Evolutionary conservation across 2,329 filamentous ascomycete genomes (phyloP), one percentile per base, ranked within the genome.

Genomic region (Botrytis elliptica): DNA sequence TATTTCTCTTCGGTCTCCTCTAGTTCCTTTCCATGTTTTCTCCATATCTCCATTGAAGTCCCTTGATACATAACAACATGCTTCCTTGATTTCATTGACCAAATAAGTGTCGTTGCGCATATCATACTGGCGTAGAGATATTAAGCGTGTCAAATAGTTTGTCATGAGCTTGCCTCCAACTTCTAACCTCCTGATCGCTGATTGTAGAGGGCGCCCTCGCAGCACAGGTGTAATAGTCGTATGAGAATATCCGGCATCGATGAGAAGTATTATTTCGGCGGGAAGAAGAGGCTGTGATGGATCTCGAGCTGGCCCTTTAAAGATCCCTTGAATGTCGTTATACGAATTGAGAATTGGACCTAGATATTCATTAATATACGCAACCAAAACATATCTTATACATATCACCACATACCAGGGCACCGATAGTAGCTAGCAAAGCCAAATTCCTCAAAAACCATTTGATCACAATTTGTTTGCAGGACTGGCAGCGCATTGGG

Each of bases 371-470:
- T 70, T 76, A 59, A 70, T 77, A 60, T 42, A 40, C 29, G 5
- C 33, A 62, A n/a, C 22, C 49, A 70, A n/a, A 64, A 44, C 22
- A 70, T 25, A 22, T 46, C 22, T 68, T 29, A 49, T 44, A 71
- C 74, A 29, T 8, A 57, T 18, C 14, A 18, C 52, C 44, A 78
- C 85, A 74, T 81, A 89, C 93, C 93, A 76, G 93, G 85, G 73
- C 89, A 91, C 75, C 96, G 89, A 77, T 92, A 92, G 83, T 97
- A 97, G 77, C 92, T 92, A 18, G 91, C 89, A 83, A 99, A 99
- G 3, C 93, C 93, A 84, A 96, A 99, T 81, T 98, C 95, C 81
- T 99, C 96, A 85, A 99, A 98, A 1, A 98, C 89, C 80, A 99
- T 94, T 84, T 99, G 95, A 80, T 99, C 96, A 78, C 93, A 94